Evolutionary conservation across 2,329 filamentous ascomycete species (phyloP).

Genomic region (Neocucurbitaria cava): DNA sequence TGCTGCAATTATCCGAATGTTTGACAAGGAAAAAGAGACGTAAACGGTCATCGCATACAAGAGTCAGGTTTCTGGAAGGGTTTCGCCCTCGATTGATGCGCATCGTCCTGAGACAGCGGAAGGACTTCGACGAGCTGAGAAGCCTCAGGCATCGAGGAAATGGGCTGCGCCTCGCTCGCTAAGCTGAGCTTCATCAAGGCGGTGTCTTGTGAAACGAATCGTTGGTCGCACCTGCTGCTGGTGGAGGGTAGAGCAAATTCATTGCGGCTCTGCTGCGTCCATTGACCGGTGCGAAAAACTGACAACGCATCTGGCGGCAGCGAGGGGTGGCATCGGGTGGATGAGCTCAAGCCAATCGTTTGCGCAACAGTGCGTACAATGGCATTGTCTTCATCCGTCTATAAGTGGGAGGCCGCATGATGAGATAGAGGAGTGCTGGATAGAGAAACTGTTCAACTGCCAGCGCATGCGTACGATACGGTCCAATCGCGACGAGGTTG

Average conservation of each 20-base stretch:
- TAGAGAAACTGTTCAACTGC: conserved; percentile 18
- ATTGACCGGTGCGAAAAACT: conserved; percentile 36
- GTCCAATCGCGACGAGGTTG: not conserved
- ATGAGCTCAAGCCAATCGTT: conserved; percentile 44
- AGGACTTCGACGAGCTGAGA: not conserved
- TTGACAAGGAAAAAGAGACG: conserved; percentile 18
- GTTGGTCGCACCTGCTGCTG: conserved; percentile 22
- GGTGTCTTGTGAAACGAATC: conserved; percentile 26
- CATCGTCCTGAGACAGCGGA: conserved; percentile 1
- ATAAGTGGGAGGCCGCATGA: conserved; percentile 15
- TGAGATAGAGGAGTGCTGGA: conserved; percentile 11
- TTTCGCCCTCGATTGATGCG: not conserved
- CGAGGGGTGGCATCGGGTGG: conserved; percentile 18
- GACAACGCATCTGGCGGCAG: conserved; percentile 23
- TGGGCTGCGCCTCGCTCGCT: conserved; percentile 46
- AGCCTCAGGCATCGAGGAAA: conserved; percentile 34
- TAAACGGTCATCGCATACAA: conserved; percentile 14
- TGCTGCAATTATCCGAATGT: conserved; percentile 28
- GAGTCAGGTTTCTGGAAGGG: conserved; percentile 1
- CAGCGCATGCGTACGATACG: conserved; percentile 31
- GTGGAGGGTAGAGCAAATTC: conserved; percentile 16
- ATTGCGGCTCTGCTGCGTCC: conserved; percentile 45
- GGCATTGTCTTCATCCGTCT: conserved; percentile 17
- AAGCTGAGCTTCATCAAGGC: conserved; percentile 25
- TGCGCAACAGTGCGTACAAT: conserved; percentile 22